Base-by-base conservation (phyloP, 225 moss, liverwort and hornwort genomes). In the Pseudisothecium myosuroides region DNA sequence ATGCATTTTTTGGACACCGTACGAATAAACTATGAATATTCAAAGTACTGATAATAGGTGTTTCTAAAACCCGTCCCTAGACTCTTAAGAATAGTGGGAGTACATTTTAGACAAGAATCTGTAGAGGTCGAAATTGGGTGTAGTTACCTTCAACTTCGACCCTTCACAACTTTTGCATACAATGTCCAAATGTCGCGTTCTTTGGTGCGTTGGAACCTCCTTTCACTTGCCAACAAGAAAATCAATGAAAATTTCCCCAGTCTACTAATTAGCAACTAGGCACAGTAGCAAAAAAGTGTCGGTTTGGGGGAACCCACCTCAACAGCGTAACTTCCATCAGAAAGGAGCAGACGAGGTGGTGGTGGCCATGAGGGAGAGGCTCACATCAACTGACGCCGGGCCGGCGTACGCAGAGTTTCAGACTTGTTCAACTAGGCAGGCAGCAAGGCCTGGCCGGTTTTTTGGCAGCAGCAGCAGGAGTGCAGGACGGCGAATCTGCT, bases 351-450 rank as follows among this genome's bases (percentile, higher is more conserved):
- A 32, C 0, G 32, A 32, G 19, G 34, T 52, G 58, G 79, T 79
- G 79, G 79, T 56, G 56, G 79, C 10, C 79, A 56, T 1, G 1
- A 56, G 58, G 39, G 79, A 56, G 79, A 58, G 79, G 79, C 58
- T 79, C 58, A 58, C 58, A 58, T 79, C 27, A n/a, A 58, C 79
- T 39, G 58, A 28, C 5, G 2, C 26, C 0, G 17, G 49, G 83
- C 2, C 17, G 49, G 85, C 74, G 74, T 20, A 12, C 64, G 80
- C 19, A 32, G 43, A 74, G 45, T 17, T 85, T 26, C 61, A 9
- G 90, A 91, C 90, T 88, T 22, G 26, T 91, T 91, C 90, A 88
- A 91, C 79, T 58, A 6, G 26, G n/a, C 55, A 75, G 74, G 29
- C 74, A 47, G 17, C 7, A 13, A 14, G 34, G 72, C 14, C 9